These are phyloP conservation scores for Coemansia sp. DNA, from an alignment of 192 early-diverging fungal genomes.

Conservation along the genomic window DNA sequence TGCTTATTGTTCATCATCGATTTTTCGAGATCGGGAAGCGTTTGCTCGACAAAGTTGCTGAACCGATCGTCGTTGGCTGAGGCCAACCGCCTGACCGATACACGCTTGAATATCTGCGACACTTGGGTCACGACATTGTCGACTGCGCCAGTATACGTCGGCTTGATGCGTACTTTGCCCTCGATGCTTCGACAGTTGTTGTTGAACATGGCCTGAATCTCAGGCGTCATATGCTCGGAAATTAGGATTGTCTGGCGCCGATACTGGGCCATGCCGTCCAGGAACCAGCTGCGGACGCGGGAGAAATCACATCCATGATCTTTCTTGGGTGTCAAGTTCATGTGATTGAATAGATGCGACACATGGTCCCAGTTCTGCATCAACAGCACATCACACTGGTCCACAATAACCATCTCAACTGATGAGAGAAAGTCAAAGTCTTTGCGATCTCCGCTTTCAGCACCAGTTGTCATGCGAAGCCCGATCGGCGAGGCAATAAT, in stretches of 20 bases:
- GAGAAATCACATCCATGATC: conserved; percentile 97
- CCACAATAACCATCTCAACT: conserved; percentile 86
- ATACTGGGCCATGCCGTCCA: conserved; percentile 83
- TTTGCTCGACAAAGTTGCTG: conserved; percentile 75
- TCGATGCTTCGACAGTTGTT: conserved; percentile 58
- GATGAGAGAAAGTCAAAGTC: conserved; percentile 95
- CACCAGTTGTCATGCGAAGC: conserved; percentile 81
- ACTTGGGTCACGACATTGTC: conserved; percentile 76
- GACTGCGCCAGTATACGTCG: conserved; percentile 65
- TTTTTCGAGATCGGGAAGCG: conserved; percentile 54
- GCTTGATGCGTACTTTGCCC: conserved; percentile 73
- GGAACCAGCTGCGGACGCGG: conserved; percentile 77
- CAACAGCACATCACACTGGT: conserved; percentile 79
- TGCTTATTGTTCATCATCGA: conserved; percentile 58
- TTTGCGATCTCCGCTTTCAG: conserved; percentile 74
- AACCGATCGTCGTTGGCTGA: conserved; percentile 80
- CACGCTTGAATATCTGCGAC: conserved; percentile 80
- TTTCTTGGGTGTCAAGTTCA: conserved; percentile 88
- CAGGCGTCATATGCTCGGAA: conserved; percentile 79
- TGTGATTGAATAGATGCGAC: conserved; percentile 73
- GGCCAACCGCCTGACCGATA: conserved; percentile 60
- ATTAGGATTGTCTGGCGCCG: conserved; percentile 88
- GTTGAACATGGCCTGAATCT: conserved; percentile 87
- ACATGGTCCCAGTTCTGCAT: conserved; percentile 99
- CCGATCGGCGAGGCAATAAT: conserved; percentile 92